A percentile compares a stretch with the other conserved stretches of the same genome.
These are phyloP conservation scores for Pelagophyceae sp. DNA, from an alignment of 352 stramenopile species.

Conservation along the genomic window DNA sequence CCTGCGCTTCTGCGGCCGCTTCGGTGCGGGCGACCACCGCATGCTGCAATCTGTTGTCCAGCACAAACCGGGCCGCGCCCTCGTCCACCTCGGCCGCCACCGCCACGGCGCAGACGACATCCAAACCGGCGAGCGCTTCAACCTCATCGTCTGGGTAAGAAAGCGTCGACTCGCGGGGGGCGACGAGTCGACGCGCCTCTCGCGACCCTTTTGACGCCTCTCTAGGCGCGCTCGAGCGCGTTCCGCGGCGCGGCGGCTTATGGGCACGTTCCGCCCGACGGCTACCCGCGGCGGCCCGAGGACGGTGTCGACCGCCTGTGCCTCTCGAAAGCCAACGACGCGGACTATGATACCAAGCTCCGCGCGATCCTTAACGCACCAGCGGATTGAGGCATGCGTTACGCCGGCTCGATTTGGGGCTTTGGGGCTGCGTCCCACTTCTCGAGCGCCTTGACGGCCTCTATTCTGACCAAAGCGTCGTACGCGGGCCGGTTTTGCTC, in stretches of 20 bases:
- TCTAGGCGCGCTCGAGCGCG: constrained; percentile 25
- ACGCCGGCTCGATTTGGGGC: no score
- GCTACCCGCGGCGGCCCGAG: constrained; percentile 24
- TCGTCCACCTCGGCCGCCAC: constrained; percentile 33
- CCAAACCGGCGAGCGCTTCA: constrained; percentile 24
- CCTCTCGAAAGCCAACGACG: constrained; percentile 30
- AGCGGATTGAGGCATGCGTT: no score
- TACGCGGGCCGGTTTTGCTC: no score
- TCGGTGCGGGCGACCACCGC: constrained; percentile 30
- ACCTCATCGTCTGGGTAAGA: constrained; percentile 40
- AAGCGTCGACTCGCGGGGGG: no score
- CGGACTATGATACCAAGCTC: no score
- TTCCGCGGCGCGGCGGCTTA: constrained; percentile 25
- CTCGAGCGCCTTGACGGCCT: no score
- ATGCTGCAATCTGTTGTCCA: constrained; percentile 19
- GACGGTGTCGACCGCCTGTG: constrained; percentile 24
- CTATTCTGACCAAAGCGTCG: no score
- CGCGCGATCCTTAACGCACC: no score
- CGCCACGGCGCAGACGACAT: constrained; percentile 34
- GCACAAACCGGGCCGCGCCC: constrained; percentile 29
- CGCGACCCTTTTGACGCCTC: no score
- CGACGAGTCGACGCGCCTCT: no score
- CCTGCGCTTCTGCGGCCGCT: constrained; percentile 33
- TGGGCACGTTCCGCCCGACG: constrained; percentile 1
- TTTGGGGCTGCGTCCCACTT: no score